A percentile compares a stretch with the other conserved stretches of the same genome.
These are phyloP conservation scores for Kodamaea plutei DNA, from an alignment of 1,139 yeast genomes.

Conservation along the genomic window DNA sequence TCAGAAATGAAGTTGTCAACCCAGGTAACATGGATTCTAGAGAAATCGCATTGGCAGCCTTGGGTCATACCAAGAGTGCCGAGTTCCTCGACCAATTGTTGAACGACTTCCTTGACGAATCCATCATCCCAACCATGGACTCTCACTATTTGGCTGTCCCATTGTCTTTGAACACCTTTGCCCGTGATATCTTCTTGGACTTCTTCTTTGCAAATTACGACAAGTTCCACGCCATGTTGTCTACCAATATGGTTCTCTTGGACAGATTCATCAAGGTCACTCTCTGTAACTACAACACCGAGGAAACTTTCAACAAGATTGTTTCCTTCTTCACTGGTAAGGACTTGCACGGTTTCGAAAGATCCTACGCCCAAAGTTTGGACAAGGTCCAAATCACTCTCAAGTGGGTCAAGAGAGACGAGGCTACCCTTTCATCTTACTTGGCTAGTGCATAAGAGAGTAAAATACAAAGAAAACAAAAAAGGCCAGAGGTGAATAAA, in stretches of 20 bases:
- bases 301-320: constrained; percentile 42
- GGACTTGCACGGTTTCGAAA: constrained; percentile 58
- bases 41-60: constrained; percentile 59
- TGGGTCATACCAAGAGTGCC: constrained; percentile 51
- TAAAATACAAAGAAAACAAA: no score
- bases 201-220: constrained; percentile 54
- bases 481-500: no score
- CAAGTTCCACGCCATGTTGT: constrained; percentile 42
- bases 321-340: constrained; percentile 49
- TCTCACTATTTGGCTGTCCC: constrained; percentile 54
- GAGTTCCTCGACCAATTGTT: constrained; percentile 36
- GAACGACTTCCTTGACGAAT: constrained; percentile 35
- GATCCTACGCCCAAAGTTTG: constrained; percentile 52
- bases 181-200: constrained; percentile 52
- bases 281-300: constrained; percentile 44
- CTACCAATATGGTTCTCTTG: constrained; percentile 56
- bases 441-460: no score
- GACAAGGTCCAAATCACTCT: constrained; percentile 49
- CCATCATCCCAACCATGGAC: constrained; percentile 65
- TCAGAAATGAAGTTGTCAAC: constrained; percentile 46
- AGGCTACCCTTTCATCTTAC: constrained; percentile 7
- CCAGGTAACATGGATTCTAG: constrained; percentile 65
- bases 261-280: constrained; percentile 61
- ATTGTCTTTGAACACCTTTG: constrained; percentile 46
- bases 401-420: constrained; percentile 43